Percentiles rank a stretch among this genome's conserved stretches.
phyloP scores from a whole-genome alignment of 2,329 filamentous ascomycete genomes.

The Cordyceps fumosorosea region DNA sequence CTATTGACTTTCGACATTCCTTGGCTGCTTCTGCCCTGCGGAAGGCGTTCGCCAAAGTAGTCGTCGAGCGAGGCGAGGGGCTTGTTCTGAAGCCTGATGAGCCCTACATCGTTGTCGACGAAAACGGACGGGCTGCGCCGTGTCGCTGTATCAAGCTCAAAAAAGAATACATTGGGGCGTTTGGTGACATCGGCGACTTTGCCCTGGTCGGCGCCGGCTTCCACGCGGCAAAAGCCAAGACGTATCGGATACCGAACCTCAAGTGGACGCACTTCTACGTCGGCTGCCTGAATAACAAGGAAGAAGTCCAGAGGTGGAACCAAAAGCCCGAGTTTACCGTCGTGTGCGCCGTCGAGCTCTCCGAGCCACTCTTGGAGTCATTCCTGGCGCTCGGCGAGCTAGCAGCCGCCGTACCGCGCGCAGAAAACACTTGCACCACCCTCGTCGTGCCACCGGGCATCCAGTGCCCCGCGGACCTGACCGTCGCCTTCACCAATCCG shows the following conservation, averaged over 20 bases:
- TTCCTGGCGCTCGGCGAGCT: slow-evolving; percentile 44
- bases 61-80: slow-evolving; percentile 65
- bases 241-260: slow-evolving; percentile 46
- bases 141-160: slow-evolving; percentile 74
- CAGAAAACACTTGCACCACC: slow-evolving; percentile 33
- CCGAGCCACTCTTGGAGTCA: slow-evolving; percentile 41
- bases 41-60: slow-evolving; percentile 59
- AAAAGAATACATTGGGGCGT: slow-evolving; percentile 70
- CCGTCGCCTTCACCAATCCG: slow-evolving; percentile 58
- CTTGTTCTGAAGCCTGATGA: slow-evolving; percentile 74
- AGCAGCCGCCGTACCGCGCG: slow-evolving; percentile 27
- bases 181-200: slow-evolving; percentile 81
- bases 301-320: slow-evolving; percentile 44
- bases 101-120: slow-evolving; percentile 61
- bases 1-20: slow-evolving; percentile 57
- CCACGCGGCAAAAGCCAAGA: slow-evolving; percentile 54
- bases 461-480: slow-evolving; percentile 35
- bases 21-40: slow-evolving; percentile 50
- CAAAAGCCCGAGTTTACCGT: slow-evolving; percentile 57
- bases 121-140: slow-evolving; percentile 29
- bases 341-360: slow-evolving; percentile 56
- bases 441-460: slow-evolving; percentile 42
- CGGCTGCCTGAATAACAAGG: slow-evolving; percentile 66
- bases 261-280: slow-evolving; percentile 78
- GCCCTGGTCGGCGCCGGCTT: slow-evolving; percentile 71